Conservation (phyloP, 768 basidiomycete genomes). For the Thelephora aurantiotincta region DNA sequence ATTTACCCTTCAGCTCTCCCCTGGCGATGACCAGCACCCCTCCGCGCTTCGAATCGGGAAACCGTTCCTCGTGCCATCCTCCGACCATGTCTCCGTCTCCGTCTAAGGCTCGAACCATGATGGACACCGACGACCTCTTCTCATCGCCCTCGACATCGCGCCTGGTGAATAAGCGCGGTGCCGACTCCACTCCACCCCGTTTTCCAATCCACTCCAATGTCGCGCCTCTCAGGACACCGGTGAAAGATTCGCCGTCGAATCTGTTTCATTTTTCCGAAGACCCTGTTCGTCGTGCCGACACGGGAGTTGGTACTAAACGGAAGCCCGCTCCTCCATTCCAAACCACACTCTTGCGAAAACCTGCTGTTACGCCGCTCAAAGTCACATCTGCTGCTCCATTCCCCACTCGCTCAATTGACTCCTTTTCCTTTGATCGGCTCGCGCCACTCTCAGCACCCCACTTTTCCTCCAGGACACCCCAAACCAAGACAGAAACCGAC, state of each 20-base stretch:
- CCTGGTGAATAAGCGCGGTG: background rate
- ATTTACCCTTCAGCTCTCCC: background rate
- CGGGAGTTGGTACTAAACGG: constrained; percentile 47
- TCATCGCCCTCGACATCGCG: background rate
- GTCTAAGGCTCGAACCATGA: background rate
- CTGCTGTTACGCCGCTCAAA: constrained; percentile 24
- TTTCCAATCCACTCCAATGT: background rate
- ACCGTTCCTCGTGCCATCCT: background rate
- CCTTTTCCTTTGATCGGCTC: constrained; percentile 31
- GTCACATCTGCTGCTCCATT: constrained; percentile 14
- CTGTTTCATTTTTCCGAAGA: constrained; percentile 5
- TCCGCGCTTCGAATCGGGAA: background rate
- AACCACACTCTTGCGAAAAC: constrained; percentile 39
- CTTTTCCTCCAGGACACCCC: constrained; percentile 33
- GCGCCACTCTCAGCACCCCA: constrained; percentile 40
- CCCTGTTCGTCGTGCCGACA: constrained; percentile 14
- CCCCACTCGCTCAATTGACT: background rate
- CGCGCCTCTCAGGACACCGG: constrained; percentile 6
- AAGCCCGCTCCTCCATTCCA: constrained; percentile 37
- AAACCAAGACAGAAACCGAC: constrained; percentile 41
- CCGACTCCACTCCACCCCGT: background rate
- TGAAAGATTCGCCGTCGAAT: constrained; percentile 19
- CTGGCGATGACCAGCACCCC: background rate
- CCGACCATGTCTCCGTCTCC: background rate
- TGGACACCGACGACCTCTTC: background rate